These are phyloP conservation scores for Fragilaria crotonensis DNA, from an alignment of 108 stramenopile species.

Conservation along the genomic window DNA sequence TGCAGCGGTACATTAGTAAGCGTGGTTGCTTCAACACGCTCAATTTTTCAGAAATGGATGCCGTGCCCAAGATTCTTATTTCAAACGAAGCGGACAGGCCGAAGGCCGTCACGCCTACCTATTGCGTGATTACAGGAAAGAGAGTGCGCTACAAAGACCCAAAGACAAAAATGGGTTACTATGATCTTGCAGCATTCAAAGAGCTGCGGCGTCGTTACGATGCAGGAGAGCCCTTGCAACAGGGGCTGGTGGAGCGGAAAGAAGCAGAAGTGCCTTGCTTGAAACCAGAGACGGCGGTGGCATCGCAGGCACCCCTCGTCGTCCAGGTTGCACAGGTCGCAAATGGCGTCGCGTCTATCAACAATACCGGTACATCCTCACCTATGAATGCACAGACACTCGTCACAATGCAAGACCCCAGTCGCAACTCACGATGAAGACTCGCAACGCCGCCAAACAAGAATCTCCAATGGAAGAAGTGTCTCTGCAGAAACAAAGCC, in stretches of 20 bases:
- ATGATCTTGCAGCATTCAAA: constrained; percentile 57
- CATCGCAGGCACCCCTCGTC: too few relatives aligned
- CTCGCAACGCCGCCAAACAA: too few relatives aligned
- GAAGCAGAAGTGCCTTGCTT: background rate
- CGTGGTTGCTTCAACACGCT: constrained; percentile 68
- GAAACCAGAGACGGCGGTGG: too few relatives aligned
- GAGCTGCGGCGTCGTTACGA: constrained; percentile 61
- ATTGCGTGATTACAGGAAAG: constrained; percentile 76
- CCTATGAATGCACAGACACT: too few relatives aligned
- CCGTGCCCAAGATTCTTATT: constrained; percentile 62
- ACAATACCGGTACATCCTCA: too few relatives aligned
- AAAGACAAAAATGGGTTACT: constrained; percentile 51
- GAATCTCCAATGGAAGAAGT: too few relatives aligned
- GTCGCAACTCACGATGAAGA: too few relatives aligned
- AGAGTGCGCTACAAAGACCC: constrained; percentile 69
- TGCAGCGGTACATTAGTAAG: constrained; percentile 29
- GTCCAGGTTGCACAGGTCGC: too few relatives aligned
- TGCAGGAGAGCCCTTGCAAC: constrained; percentile 43
- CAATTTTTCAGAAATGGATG: constrained; percentile 81
- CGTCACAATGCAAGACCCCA: too few relatives aligned
- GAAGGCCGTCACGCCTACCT: constrained; percentile 7
- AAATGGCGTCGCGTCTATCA: too few relatives aligned
- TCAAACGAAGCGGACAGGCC: background rate
- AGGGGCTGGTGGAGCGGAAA: background rate
- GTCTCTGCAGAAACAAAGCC: too few relatives aligned